phyloP scores from a whole-genome alignment of 2,329 filamentous ascomycete species.

The Sordariomycetes sp. region DNA sequence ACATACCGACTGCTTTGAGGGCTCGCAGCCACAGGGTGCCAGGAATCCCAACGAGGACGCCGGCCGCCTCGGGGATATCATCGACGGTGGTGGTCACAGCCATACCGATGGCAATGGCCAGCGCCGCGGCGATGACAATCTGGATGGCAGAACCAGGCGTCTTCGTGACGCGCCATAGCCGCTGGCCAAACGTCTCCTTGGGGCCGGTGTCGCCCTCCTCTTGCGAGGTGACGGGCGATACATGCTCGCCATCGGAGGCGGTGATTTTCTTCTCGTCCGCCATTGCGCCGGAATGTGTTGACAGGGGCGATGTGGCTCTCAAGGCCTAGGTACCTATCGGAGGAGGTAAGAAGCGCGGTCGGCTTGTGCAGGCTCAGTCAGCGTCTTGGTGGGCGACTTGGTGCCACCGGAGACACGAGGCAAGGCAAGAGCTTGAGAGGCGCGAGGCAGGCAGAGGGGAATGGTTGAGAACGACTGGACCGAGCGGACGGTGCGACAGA shows the following conservation, averaged over 20 bases:
- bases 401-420: not conserved
- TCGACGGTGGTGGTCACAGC: conserved; percentile 29
- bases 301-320: not conserved
- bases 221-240: conserved; percentile 1
- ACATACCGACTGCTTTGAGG: conserved; percentile 34
- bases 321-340: no score
- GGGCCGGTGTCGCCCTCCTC: not conserved
- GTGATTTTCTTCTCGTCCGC: not conserved
- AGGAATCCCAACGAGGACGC: conserved; percentile 32
- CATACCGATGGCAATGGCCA: conserved; percentile 39
- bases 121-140: conserved; percentile 33
- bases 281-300: not conserved
- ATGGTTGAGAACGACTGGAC: not conserved
- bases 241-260: not conserved
- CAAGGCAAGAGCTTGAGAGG: not conserved
- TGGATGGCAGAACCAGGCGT: conserved; percentile 34
- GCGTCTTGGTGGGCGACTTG: not conserved
- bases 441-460: not conserved
- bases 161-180: conserved; percentile 22
- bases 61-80: conserved; percentile 28
- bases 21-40: conserved; percentile 38
- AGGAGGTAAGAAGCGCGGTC: not conserved
- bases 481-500: not conserved
- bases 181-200: conserved; percentile 1
- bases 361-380: not conserved